These are phyloP conservation scores for Bolboschoenoplectus hybrid DNA, from an alignment of 202 grass and related monocot species.

Conservation along the genomic window DNA sequence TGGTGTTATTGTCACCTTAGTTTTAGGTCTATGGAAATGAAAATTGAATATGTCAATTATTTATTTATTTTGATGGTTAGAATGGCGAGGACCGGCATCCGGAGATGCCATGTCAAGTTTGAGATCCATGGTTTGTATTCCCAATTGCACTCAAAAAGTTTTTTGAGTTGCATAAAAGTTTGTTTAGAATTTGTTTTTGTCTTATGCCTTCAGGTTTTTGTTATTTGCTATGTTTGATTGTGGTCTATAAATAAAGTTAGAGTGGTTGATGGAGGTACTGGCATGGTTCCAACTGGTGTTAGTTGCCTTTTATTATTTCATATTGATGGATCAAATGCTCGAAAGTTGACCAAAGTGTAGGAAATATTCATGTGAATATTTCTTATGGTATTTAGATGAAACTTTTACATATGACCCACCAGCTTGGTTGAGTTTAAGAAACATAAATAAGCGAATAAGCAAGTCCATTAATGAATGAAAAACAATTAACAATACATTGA, in stretches of 20 bases:
- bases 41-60: constrained; percentile 22
- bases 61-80: constrained; percentile 4
- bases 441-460: neutral
- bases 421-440: constrained; percentile 13
- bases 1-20: neutral
- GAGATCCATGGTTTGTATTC: constrained; percentile 19
- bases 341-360: constrained; percentile 25
- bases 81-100: neutral
- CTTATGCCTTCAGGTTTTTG: constrained; percentile 20
- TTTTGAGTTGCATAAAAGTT: neutral
- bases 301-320: constrained; percentile 16
- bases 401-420: neutral
- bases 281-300: constrained; percentile 7
- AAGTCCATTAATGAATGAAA: constrained; percentile 5
- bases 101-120: neutral
- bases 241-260: neutral
- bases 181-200: neutral
- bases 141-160: neutral
- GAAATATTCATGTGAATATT: constrained; percentile 6
- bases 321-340: neutral
- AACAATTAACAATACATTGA: neutral
- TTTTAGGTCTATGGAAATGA: neutral
- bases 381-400: constrained; percentile 7
- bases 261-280: constrained; percentile 14
- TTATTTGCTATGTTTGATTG: constrained; percentile 14